Base-by-base conservation (phyloP, 106 monocot genomes). In the Dioscorea dumetorum region DNA sequence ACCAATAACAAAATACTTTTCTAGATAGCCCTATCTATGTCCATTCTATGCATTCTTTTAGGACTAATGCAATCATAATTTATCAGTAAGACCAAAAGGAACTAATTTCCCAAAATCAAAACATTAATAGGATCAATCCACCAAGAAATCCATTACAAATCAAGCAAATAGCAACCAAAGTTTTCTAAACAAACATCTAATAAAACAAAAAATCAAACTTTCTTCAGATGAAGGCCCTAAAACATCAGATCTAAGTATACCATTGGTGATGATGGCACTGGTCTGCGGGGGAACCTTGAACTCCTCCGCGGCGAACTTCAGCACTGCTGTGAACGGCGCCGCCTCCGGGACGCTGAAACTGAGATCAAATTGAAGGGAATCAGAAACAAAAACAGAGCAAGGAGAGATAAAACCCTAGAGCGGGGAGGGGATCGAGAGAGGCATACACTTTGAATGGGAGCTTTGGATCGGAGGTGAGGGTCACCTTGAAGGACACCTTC, bases 231-330 rank as follows among this genome's bases (percentile, higher is more conserved):
- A 41, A 41, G 6, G 28, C 41, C 41, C 41, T 41, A 41, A 41
- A 41, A 41, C 41, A 8, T 41, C 41, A 41, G 1, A 41, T 41
- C 41, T 6, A 41, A 41, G 18, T n/a, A 20, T 73, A 97, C 95
- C 95, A 33, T 97, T 97, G 62, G 91, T 91, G 77, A 97, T 97
- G 62, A 95, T 91, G 57, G 95, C 95, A 70, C 95, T 95, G 41
- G 91, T 95, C 73, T 95, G 91, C 22, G 95, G 95, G 19, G 91
- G 95, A 58, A 97, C 95, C 63, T 97, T 97, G 77, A 97, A 97
- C 76, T 97, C 95, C 86, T 97, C 95, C 21, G 91, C 95, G 0
- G 95, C 86, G 69, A 89, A 91, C 65, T 97, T 97, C 15, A 97
- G 80, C 68, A 97, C 91, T 15, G 95, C 95, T 5, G 91, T 97